Conservation (phyloP, 768 basidiomycete genomes). For the Trichaptum fuscoviolaceum region DNA sequence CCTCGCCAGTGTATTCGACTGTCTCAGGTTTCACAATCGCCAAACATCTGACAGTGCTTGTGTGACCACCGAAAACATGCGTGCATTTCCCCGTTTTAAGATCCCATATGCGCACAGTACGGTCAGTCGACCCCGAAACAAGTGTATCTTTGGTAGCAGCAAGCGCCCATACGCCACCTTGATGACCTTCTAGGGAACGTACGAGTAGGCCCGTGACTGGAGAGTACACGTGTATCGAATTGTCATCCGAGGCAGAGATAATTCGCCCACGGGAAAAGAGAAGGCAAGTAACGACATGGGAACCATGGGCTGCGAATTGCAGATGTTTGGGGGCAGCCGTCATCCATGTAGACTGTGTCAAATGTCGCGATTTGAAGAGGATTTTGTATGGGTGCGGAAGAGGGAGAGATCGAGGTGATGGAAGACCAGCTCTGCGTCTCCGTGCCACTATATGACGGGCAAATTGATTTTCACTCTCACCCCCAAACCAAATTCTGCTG, state of each 20-base stretch:
- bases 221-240: conserved; percentile 92
- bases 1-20: conserved; percentile 66
- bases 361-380: conserved; percentile 86
- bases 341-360: conserved; percentile 78
- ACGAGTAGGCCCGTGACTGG: conserved; percentile 76
- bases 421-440: conserved; percentile 38
- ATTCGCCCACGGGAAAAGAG: conserved; percentile 93
- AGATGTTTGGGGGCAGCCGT: conserved; percentile 66
- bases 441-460: conserved; percentile 64
- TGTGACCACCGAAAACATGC: conserved; percentile 94
- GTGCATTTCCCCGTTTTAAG: conserved; percentile 74
- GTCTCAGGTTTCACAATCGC: conserved; percentile 93
- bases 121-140: conserved; percentile 90
- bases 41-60: conserved; percentile 91
- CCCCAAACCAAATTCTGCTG: conserved; percentile 87
- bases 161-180: conserved; percentile 97
- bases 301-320: conserved; percentile 84
- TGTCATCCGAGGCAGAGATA: conserved; percentile 96
- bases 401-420: conserved; percentile 47
- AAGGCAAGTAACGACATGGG: conserved; percentile 91
- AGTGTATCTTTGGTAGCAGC: conserved; percentile 82
- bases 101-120: conserved; percentile 92
- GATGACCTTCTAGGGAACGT: conserved; percentile 79
- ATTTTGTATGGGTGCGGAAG: conserved; percentile 86
- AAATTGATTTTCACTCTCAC: conserved; percentile 77